Conservation (phyloP, 352 stramenopile genomes). For the Phytophthora agathidicida region DNA sequence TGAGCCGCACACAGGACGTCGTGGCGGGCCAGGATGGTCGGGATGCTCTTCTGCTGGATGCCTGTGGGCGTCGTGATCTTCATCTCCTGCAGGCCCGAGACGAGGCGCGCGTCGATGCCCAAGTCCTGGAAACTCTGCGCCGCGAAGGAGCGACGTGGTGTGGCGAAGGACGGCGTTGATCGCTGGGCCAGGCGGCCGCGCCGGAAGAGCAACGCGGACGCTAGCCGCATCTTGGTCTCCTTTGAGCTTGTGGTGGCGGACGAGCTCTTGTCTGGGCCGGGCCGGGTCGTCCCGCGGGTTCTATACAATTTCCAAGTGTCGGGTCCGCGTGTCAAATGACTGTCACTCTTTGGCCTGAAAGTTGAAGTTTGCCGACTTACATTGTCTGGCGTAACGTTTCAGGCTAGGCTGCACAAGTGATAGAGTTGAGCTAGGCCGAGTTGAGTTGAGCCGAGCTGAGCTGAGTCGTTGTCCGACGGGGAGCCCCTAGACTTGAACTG, state of each 20-base stretch:
- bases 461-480: not conserved
- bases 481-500: slow-evolving; percentile 6
- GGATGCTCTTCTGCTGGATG: slow-evolving; percentile 67
- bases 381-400: not conserved
- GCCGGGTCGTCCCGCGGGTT: not conserved
- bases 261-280: not conserved
- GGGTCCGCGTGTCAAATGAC: slow-evolving; percentile 8
- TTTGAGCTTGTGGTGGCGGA: slow-evolving; percentile 8
- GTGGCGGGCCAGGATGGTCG: slow-evolving; percentile 47
- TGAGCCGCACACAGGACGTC: slow-evolving; percentile 71
- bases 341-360: not conserved
- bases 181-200: not conserved
- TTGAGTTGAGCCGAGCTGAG: not conserved
- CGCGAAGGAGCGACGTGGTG: slow-evolving; percentile 9
- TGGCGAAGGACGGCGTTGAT: not conserved
- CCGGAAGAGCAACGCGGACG: slow-evolving; percentile 7
- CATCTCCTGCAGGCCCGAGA: slow-evolving; percentile 54
- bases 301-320: slow-evolving; percentile 8
- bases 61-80: slow-evolving; percentile 47
- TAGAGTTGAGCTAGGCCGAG: too few relatives aligned
- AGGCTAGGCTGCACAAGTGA: too few relatives aligned
- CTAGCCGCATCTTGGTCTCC: slow-evolving; percentile 5
- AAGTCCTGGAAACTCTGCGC: slow-evolving; percentile 42
- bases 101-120: slow-evolving; percentile 45
- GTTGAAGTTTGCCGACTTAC: slow-evolving; percentile 18